Base-by-base conservation (phyloP, 2,329 filamentous ascomycete genomes). In the Proliferodiscus dingleyae region DNA sequence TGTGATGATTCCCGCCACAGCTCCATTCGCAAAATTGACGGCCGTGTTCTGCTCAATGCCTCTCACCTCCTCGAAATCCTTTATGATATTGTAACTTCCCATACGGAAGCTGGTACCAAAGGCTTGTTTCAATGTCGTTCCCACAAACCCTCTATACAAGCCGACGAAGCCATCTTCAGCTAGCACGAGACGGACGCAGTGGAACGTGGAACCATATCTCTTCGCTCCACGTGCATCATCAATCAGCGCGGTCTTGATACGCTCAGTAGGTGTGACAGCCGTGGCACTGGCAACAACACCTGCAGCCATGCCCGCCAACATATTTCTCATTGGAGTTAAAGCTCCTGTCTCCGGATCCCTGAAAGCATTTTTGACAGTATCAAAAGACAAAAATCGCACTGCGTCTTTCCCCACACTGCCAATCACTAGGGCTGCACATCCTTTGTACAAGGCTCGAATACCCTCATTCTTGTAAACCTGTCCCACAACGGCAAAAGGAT, bases 181-280 rank as follows among this genome's bases (percentile, higher is more conserved):
- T 0, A 72, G 8, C 13, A 73, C 64, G 4, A 52, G 51, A 1
- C 54, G 47, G 1, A 69, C 48, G 2, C 63, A 65, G 32, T 69
- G 63, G 5, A 58, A 46, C 0, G 63, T 62, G 4, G 58, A 60
- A 5, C 45, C 58, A 43, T 63, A 67, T 0, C 57, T 53, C 26
- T 55, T 59, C 3, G 33, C 41, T 2, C 34, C 22, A 15, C 51
- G 30, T 7, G 53, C 49, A 45, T 61, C 52, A 26, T 58, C 63
- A 43, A 67, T 61, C 56, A 85, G 60, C 0, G 80, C 80, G 1
- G 82, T 86, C 61, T 85, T 86, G 57, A 86, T 77, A 13, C 81
- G 71, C 57, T 86, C 82, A 0, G 79, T 83, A 0, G 82, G 82
- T 2, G 81, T 86, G 1, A 86, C 81, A 1, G 80, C 80, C n/a